Percentiles rank a stretch among this genome's conserved stretches.
Conservation (phyloP, 2,329 filamentous ascomycete genomes). For the Boeremia lycopersici region DNA sequence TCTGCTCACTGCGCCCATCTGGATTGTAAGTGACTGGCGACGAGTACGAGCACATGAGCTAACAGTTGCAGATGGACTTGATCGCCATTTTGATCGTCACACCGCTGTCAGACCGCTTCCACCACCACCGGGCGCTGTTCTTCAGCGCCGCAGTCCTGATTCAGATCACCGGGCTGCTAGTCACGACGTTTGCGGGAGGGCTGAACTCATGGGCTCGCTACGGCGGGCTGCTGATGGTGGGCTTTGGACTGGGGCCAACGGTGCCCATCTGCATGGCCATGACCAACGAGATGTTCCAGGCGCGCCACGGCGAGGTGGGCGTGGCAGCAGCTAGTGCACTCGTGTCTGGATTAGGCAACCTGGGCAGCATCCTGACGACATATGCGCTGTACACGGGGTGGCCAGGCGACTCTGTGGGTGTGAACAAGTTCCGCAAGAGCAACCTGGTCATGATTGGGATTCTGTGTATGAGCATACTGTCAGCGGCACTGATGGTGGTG, state of each 20-base stretch:
- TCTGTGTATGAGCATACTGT: constrained; percentile 75
- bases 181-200: constrained; percentile 74
- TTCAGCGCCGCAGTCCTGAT: constrained; percentile 77
- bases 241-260: constrained; percentile 87
- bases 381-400: constrained; percentile 90
- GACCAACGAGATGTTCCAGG: constrained; percentile 89
- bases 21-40: constrained; percentile 68
- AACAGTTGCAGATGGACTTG: constrained; percentile 71
- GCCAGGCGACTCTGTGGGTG: constrained; percentile 73
- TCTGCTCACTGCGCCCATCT: constrained; percentile 87
- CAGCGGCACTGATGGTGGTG: constrained; percentile 71
- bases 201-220: constrained; percentile 81
- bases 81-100: constrained; percentile 85
- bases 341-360: constrained; percentile 84
- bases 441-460: constrained; percentile 91
- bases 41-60: constrained; percentile 5
- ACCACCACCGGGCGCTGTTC: constrained; percentile 77
- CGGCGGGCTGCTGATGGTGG: constrained; percentile 85
- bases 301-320: constrained; percentile 86
- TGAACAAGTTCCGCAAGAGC: constrained; percentile 77
- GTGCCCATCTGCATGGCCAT: constrained; percentile 94
- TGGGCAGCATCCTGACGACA: constrained; percentile 84
- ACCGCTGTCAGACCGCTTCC: constrained; percentile 85
- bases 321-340: constrained; percentile 85
- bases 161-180: constrained; percentile 81